phyloP scores from a whole-genome alignment of 129 eudicot genomes.

The Ambrosia trifida region DNA sequence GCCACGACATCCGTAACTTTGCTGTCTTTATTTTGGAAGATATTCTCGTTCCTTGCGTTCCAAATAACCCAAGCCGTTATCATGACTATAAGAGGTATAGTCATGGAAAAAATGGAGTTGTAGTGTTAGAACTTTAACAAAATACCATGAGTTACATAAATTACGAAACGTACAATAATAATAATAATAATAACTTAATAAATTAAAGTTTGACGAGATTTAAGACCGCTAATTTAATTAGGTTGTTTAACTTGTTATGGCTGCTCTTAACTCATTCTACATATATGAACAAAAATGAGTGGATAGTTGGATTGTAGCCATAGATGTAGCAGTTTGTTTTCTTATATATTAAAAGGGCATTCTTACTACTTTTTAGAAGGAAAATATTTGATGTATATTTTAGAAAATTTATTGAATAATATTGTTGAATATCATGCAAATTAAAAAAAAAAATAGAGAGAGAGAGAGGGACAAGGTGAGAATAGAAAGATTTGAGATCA shows the following conservation, averaged over 20 bases:
- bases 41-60: too few relatives aligned
- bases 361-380: background rate
- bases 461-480: conserved; percentile 29
- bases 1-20: too few relatives aligned
- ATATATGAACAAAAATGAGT: background rate
- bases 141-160: background rate
- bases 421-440: conserved; percentile 18
- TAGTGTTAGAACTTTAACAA: background rate
- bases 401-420: conserved; percentile 2
- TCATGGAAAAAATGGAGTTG: background rate
- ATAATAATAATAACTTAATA: too few relatives aligned
- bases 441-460: too few relatives aligned
- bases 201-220: background rate
- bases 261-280: background rate
- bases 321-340: background rate
- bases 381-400: background rate
- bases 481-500: conserved; percentile 39
- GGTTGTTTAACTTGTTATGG: background rate
- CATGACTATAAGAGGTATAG: too few relatives aligned
- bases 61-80: too few relatives aligned
- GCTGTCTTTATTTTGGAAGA: too few relatives aligned
- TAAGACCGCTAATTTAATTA: background rate
- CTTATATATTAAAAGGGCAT: background rate
- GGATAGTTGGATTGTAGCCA: background rate
- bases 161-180: too few relatives aligned